A percentile compares a stretch with the other conserved stretches of the same genome.
Conservation (phyloP, 805 yeast genomes). For the Candida orba region DNA sequence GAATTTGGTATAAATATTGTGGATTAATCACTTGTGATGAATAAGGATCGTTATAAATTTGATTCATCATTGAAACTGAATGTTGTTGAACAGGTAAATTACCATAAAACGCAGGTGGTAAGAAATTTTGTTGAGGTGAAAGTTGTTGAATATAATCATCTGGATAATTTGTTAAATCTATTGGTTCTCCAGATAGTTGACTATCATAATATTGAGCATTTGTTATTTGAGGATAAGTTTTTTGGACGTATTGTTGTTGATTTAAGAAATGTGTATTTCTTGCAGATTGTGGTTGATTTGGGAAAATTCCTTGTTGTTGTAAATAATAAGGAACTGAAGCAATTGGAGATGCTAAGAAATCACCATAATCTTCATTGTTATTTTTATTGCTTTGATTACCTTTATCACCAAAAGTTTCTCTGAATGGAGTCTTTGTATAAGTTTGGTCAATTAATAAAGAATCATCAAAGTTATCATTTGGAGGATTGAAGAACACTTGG, state of each 20-base stretch:
- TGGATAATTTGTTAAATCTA: slow-evolving; percentile 1
- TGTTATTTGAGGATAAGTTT: slow-evolving; percentile 13
- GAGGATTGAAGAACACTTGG: slow-evolving; percentile 28
- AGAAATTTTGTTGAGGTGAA: neutral
- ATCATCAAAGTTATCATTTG: slow-evolving; percentile 28
- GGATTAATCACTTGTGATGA: slow-evolving; percentile 1
- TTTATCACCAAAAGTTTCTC: slow-evolving; percentile 13
- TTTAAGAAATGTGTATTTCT: neutral
- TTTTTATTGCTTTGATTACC: neutral
- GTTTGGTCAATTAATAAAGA: slow-evolving; percentile 47
- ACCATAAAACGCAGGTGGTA: too few relatives aligned
- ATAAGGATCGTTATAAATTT: slow-evolving; percentile 4
- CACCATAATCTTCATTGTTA: neutral
- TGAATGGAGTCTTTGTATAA: slow-evolving; percentile 32
- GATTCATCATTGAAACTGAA: neutral
- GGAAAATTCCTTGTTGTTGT: neutral
- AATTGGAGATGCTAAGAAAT: neutral
- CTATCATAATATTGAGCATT: slow-evolving; percentile 24
- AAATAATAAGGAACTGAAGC: neutral
- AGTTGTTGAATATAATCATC: slow-evolving; percentile 1
- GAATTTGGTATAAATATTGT: slow-evolving; percentile 3
- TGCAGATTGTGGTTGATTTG: neutral
- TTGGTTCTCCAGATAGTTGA: slow-evolving; percentile 11
- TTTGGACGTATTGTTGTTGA: slow-evolving; percentile 3
- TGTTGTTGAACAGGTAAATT: neutral